Percentiles rank a stretch among this genome's conserved stretches.
Conservation (phyloP, 805 yeast species). For the Dipodascus albidus region DNA sequence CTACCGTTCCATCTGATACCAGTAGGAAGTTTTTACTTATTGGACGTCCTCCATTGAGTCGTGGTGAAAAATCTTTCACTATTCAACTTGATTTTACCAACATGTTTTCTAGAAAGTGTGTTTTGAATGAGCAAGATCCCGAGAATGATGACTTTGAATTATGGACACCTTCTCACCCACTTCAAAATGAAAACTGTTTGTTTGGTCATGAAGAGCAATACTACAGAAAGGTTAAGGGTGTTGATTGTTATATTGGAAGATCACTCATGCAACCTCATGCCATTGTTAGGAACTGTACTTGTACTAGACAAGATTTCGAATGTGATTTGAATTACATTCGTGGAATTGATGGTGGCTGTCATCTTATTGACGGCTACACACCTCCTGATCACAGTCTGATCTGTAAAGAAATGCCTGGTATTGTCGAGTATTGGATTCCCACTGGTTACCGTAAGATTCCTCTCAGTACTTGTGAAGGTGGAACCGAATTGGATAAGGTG, state of each 20-base stretch:
- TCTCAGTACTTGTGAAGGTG: constrained; percentile 75
- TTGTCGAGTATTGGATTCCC: constrained; percentile 68
- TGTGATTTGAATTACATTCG: constrained; percentile 81
- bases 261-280: constrained; percentile 50
- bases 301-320: constrained; percentile 81
- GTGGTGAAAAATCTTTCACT: constrained; percentile 36
- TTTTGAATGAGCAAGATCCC: constrained; percentile 32
- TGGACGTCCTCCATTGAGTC: constrained; percentile 34
- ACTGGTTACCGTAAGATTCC: constrained; percentile 90
- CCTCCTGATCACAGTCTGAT: constrained; percentile 54
- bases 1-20: constrained; percentile 85
- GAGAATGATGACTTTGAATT: constrained; percentile 48
- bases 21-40: constrained; percentile 65
- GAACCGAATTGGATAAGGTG: constrained; percentile 56
- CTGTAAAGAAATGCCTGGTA: constrained; percentile 42
- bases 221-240: constrained; percentile 44
- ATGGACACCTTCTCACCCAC: constrained; percentile 52
- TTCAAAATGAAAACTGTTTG: constrained; percentile 38
- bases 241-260: constrained; percentile 46
- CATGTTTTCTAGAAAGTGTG: constrained; percentile 44
- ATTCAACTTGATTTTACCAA: constrained; percentile 48
- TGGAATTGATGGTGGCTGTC: constrained; percentile 73
- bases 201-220: constrained; percentile 62
- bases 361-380: constrained; percentile 59
- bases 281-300: constrained; percentile 57